A percentile compares a stretch with the other conserved stretches of the same genome.
Evolutionary conservation across 148 eudicot species (phyloP).

Genomic region (Diospyros kaki): DNA sequence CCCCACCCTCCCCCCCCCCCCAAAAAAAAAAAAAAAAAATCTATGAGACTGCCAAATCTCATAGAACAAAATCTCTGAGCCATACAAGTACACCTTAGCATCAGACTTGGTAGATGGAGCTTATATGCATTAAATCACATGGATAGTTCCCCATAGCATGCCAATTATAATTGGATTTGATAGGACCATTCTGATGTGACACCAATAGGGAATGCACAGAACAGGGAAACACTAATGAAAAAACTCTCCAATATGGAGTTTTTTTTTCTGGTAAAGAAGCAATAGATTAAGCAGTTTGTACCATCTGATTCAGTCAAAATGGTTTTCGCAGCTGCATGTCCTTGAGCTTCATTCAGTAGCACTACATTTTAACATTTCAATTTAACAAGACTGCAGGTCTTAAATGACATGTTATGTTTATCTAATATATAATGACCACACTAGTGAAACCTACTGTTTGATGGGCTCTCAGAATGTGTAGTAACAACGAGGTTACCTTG

Average conservation of each 20-base stretch:
- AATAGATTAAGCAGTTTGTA: not conserved
- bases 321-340: not conserved
- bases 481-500: constrained; percentile 11
- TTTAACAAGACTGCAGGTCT: not conserved
- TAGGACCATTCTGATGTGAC: not conserved
- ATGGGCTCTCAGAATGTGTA: no score
- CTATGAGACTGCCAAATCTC: not conserved
- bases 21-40: not conserved
- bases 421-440: not conserved
- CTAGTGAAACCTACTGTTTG: no score
- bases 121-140: not conserved
- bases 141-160: not conserved
- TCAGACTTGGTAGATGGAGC: not conserved
- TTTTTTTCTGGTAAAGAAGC: not conserved
- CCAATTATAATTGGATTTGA: not conserved
- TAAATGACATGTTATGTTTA: not conserved
- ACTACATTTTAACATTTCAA: not conserved
- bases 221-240: not conserved
- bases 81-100: not conserved
- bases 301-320: not conserved
- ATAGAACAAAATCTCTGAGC: not conserved
- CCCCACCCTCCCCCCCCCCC: no score
- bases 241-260: not conserved
- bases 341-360: not conserved
- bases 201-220: not conserved